Conservation (phyloP, 2,329 filamentous ascomycete species). For the Zasmidium cellare region DNA sequence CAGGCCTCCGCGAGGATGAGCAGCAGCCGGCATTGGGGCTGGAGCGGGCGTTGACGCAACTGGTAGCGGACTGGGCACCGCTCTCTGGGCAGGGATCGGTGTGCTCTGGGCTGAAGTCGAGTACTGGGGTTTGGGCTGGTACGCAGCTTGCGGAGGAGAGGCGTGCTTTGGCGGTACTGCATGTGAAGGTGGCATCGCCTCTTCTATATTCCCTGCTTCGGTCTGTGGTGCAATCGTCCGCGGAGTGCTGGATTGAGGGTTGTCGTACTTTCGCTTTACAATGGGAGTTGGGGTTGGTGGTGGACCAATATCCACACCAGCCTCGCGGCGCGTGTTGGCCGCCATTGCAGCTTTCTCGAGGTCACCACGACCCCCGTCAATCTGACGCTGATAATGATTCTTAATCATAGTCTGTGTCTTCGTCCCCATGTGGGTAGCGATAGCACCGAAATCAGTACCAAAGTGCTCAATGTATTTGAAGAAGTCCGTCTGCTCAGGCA, state of each 20-base stretch:
- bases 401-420: slow-evolving; percentile 85
- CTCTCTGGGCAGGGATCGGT: slow-evolving; percentile 28
- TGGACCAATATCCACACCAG: slow-evolving; percentile 48
- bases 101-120: slow-evolving; percentile 33
- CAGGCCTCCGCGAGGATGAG: slow-evolving; percentile 22
- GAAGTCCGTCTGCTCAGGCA: slow-evolving; percentile 77
- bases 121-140: slow-evolving; percentile 32
- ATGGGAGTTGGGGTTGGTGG: slow-evolving; percentile 52
- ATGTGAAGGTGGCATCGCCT: slow-evolving; percentile 31
- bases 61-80: slow-evolving; percentile 29
- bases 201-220: slow-evolving; percentile 42
- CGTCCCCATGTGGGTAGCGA: slow-evolving; percentile 76
- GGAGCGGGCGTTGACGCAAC: slow-evolving; percentile 23
- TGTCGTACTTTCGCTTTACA: slow-evolving; percentile 49
- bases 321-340: slow-evolving; percentile 42
- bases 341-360: slow-evolving; percentile 43
- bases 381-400: slow-evolving; percentile 51
- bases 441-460: slow-evolving; percentile 75
- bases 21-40: slow-evolving; percentile 21
- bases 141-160: slow-evolving; percentile 36
- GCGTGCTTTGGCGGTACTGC: slow-evolving; percentile 35
- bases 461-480: slow-evolving; percentile 70
- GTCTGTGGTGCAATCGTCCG: slow-evolving; percentile 47
- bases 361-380: slow-evolving; percentile 45
- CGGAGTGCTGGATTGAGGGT: slow-evolving; percentile 37